A percentile compares a stretch with the other conserved stretches of the same genome.
Evolutionary conservation across 1,139 yeast genomes (phyloP).

Genomic region (Wickerhamiella infanticola): DNA sequence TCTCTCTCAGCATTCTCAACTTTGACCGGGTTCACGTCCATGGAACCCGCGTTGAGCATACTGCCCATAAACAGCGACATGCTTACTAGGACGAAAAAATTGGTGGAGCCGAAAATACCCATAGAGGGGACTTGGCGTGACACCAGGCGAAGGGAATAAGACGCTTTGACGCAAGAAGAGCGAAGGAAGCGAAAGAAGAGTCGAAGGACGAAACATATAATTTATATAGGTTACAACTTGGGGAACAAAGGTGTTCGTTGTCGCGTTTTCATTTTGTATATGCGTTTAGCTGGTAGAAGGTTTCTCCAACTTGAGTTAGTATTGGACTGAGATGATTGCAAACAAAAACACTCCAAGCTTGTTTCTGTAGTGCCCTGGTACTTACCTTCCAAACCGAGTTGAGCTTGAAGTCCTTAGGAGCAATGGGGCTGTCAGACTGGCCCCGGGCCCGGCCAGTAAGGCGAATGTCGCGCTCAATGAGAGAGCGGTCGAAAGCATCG

Average conservation of each 20-base stretch:
- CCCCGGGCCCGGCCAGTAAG: constrained; percentile 62
- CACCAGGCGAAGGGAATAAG: neutral
- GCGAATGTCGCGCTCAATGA: constrained; percentile 59
- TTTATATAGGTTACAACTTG: constrained; percentile 1
- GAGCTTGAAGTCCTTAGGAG: constrained; percentile 57
- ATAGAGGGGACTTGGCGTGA: neutral
- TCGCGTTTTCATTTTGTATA: neutral
- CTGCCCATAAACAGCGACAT: constrained; percentile 16
- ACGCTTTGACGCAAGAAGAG: no score
- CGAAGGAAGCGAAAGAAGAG: neutral
- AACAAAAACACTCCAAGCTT: neutral
- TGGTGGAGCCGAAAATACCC: neutral
- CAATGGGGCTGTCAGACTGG: constrained; percentile 49
- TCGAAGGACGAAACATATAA: neutral
- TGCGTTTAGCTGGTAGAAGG: neutral
- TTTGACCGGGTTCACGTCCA: constrained; percentile 49
- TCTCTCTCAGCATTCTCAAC: constrained; percentile 61
- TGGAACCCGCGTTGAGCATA: constrained; percentile 8
- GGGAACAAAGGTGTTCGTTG: neutral
- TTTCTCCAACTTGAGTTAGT: constrained; percentile 1
- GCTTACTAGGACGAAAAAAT: neutral
- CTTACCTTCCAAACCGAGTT: constrained; percentile 32
- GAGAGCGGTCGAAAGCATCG: constrained; percentile 42
- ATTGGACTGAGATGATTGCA: neutral
- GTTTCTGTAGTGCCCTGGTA: neutral